Evolutionary conservation across 2,329 filamentous ascomycete genomes (phyloP).

Genomic region (Paradendryphiella salina): DNA sequence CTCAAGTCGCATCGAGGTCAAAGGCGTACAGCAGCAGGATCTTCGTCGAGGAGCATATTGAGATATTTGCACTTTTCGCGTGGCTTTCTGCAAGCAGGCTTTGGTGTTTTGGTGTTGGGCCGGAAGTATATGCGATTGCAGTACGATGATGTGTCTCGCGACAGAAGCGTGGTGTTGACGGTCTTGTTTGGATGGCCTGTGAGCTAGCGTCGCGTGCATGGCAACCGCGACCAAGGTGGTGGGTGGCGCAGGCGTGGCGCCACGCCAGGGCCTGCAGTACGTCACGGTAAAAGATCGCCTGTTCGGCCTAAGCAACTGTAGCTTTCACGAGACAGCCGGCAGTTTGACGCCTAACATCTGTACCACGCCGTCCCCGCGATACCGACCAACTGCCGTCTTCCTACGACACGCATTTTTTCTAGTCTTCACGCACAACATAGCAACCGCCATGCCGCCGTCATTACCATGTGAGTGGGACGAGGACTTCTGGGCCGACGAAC

Average conservation of each 20-base stretch:
- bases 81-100: not conserved
- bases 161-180: conserved; percentile 36
- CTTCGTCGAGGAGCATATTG: conserved; percentile 92
- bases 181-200: conserved; percentile 37
- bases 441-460: conserved; percentile 39
- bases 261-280: conserved; percentile 27
- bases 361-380: not conserved
- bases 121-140: not conserved
- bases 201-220: conserved; percentile 29
- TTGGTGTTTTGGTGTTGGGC: not conserved
- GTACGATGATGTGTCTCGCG: conserved; percentile 15
- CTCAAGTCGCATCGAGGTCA: not conserved
- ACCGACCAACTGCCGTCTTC: not conserved
- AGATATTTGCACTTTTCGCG: conserved; percentile 9
- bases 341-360: conserved; percentile 4
- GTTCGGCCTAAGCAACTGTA: conserved; percentile 11
- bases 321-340: conserved; percentile 27
- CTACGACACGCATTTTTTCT: not conserved
- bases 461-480: conserved; percentile 40
- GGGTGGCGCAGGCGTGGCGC: conserved; percentile 12
- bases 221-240: conserved; percentile 32
- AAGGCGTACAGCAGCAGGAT: conserved; percentile 74
- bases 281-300: conserved; percentile 33
- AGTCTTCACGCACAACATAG: conserved; percentile 3
- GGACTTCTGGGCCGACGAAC: conserved; percentile 13